A percentile compares a stretch with the other conserved stretches of the same genome.
Conservation (phyloP, 768 basidiomycete species). For the Russula compacta region DNA sequence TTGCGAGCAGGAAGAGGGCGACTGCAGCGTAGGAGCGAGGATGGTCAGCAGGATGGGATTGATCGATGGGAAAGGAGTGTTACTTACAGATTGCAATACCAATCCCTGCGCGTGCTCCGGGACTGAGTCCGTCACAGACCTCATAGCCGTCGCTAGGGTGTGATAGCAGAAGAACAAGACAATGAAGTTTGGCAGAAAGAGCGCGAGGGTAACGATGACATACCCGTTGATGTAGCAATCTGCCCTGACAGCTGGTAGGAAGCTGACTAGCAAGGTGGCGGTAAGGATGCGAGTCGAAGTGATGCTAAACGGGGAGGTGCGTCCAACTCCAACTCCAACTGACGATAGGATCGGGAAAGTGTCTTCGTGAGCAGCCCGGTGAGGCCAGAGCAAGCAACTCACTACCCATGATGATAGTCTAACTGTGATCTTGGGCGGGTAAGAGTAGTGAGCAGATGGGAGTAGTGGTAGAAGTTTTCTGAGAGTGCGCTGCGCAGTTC, state of each 20-base stretch:
- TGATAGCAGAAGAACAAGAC: neutral
- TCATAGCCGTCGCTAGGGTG: neutral
- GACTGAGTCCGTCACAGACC: neutral
- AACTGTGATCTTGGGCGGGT: too few relatives aligned
- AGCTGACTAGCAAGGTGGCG: neutral
- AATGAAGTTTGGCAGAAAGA: neutral
- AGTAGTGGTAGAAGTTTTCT: too few relatives aligned
- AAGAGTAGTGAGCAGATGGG: too few relatives aligned
- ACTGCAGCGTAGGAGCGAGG: neutral
- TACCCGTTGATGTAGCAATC: neutral
- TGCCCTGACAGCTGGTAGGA: constrained; percentile 2
- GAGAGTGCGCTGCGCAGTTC: too few relatives aligned
- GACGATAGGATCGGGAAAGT: too few relatives aligned
- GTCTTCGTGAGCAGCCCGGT: neutral
- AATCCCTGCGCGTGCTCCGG: neutral
- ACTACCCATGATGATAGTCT: too few relatives aligned
- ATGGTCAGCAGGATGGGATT: neutral
- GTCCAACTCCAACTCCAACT: neutral
- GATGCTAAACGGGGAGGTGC: neutral
- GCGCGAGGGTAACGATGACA: neutral
- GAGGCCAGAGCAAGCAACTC: too few relatives aligned
- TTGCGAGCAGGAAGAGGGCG: neutral
- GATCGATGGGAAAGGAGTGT: neutral
- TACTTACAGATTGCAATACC: neutral
- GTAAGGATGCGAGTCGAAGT: neutral